These are phyloP conservation scores for Violaceomyces palustris DNA, from an alignment of 1,284 basidiomycete genomes.

Conservation along the genomic window DNA sequence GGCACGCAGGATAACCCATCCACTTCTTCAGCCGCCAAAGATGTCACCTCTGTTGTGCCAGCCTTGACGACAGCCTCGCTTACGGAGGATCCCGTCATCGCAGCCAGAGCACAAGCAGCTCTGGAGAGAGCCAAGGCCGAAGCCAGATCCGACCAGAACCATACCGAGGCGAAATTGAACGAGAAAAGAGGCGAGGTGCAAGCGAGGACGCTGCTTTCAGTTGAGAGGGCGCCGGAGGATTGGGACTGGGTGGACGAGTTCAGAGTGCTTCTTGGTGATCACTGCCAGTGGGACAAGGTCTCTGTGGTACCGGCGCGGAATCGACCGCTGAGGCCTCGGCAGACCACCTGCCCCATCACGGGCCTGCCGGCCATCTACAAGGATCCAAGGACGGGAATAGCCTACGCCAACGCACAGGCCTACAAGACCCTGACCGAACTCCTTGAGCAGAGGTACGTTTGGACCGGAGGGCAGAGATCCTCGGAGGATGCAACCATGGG, in stretches of 20 bases:
- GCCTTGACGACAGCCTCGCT: constrained; percentile 1
- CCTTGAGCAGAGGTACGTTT: constrained; percentile 57
- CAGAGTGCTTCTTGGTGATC: constrained; percentile 67
- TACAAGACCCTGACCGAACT: constrained; percentile 63
- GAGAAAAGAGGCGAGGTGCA: constrained; percentile 7
- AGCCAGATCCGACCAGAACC: background rate
- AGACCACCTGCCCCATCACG: constrained; percentile 55
- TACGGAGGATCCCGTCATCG: constrained; percentile 22
- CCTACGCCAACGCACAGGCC: constrained; percentile 67
- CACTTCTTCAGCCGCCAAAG: too few relatives aligned
- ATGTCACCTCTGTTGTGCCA: too few relatives aligned
- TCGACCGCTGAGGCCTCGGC: constrained; percentile 52
- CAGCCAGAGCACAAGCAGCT: constrained; percentile 11
- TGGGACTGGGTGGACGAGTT: constrained; percentile 65
- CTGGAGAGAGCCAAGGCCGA: background rate
- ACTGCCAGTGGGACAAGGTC: constrained; percentile 55
- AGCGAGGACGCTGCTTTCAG: constrained; percentile 33
- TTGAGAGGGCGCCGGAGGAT: constrained; percentile 21
- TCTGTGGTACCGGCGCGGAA: constrained; percentile 54
- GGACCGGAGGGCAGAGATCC: constrained; percentile 20
- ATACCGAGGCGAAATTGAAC: too few relatives aligned
- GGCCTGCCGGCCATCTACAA: constrained; percentile 60
- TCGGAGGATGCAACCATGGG: background rate
- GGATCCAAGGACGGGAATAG: constrained; percentile 70
- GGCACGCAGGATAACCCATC: too few relatives aligned